Conservation (phyloP, 495 filamentous ascomycete genomes). For the Neurospora tetrasperma region DNA sequence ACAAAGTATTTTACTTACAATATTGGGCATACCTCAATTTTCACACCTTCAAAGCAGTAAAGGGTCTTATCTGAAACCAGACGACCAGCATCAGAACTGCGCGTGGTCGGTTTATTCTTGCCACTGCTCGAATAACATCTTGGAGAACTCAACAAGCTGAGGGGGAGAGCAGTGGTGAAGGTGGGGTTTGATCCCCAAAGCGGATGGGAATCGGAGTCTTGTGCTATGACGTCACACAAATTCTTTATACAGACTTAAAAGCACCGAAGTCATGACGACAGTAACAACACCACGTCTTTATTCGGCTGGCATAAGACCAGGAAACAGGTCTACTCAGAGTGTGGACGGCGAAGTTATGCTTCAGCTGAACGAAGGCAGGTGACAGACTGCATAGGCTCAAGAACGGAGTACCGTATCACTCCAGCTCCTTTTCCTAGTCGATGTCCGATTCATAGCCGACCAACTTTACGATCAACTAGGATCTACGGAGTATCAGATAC, state of each 20-base stretch:
- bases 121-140: background rate
- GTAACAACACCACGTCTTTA: background rate
- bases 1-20: too few species aligned
- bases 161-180: background rate
- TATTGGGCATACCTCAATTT: background rate
- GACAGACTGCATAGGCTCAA: background rate
- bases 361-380: background rate
- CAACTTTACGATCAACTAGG: background rate
- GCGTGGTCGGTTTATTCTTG: background rate
- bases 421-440: background rate
- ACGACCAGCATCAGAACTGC: background rate
- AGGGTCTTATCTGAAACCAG: background rate
- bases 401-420: background rate
- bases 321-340: background rate
- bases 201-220: background rate
- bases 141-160: background rate
- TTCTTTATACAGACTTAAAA: background rate
- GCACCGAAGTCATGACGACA: background rate
- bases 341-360: background rate
- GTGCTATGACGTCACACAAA: background rate
- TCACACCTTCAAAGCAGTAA: background rate
- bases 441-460: background rate
- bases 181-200: background rate
- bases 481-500: background rate
- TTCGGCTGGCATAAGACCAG: background rate